These are phyloP conservation scores for Bjerkandera adusta DNA, from an alignment of 1,284 basidiomycete genomes.

Conservation along the genomic window DNA sequence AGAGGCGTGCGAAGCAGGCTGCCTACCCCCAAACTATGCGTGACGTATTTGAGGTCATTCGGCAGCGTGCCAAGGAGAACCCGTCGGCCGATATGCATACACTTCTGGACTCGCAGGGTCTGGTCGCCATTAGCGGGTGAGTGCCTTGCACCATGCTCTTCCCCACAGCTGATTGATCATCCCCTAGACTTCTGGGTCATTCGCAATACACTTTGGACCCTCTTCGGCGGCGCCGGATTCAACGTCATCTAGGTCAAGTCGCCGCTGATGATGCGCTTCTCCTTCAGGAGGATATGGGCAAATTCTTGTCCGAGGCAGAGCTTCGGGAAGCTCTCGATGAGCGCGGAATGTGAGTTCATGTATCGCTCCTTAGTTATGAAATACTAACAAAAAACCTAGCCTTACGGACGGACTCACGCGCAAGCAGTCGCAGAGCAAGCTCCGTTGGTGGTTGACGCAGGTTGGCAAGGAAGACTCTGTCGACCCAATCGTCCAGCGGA, in stretches of 20 bases:
- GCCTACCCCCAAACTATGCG: slow-evolving; percentile 33
- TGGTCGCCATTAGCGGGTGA: slow-evolving; percentile 31
- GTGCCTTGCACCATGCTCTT: slow-evolving; percentile 13
- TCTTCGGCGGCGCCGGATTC: slow-evolving; percentile 53
- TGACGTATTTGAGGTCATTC: slow-evolving; percentile 29
- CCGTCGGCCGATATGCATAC: slow-evolving; percentile 16
- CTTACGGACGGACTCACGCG: slow-evolving; percentile 36
- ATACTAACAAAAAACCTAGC: slow-evolving; percentile 25
- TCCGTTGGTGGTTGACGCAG: slow-evolving; percentile 62
- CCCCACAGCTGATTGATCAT: slow-evolving; percentile 7
- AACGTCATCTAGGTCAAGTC: slow-evolving; percentile 52
- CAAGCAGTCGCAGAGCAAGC: slow-evolving; percentile 42
- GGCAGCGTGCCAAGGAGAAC: slow-evolving; percentile 35
- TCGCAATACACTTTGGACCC: slow-evolving; percentile 54
- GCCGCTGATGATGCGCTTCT: slow-evolving; percentile 60
- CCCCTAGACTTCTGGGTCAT: slow-evolving; percentile 52
- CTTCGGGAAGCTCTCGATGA: slow-evolving; percentile 64
- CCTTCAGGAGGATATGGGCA: slow-evolving; percentile 44
- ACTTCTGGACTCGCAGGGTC: slow-evolving; percentile 22
- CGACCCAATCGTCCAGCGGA: slow-evolving; percentile 40
- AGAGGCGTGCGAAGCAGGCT: slow-evolving; percentile 53
- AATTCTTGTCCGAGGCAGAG: slow-evolving; percentile 47
- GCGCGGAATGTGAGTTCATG: slow-evolving; percentile 64
- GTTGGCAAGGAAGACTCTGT: slow-evolving; percentile 28
- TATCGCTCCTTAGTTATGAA: slow-evolving; percentile 9